These are phyloP conservation scores for Naematelia encephala DNA, from an alignment of 768 basidiomycete species.

Conservation along the genomic window DNA sequence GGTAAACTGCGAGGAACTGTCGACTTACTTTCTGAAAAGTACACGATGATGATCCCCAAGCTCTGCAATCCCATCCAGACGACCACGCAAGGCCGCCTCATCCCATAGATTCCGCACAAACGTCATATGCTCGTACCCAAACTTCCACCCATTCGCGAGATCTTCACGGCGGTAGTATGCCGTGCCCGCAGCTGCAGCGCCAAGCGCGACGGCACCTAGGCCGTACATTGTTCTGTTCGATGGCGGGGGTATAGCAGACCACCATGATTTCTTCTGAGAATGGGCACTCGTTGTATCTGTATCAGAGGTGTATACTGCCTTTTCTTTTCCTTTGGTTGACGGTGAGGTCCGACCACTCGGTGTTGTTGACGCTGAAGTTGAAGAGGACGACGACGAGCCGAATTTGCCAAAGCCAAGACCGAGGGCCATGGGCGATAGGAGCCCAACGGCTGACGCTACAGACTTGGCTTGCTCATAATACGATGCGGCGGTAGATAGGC, in stretches of 20 bases:
- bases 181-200: constrained; percentile 77
- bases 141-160: constrained; percentile 64
- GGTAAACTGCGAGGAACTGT: too few relatives aligned
- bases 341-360: neutral
- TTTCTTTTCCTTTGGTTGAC: constrained; percentile 13
- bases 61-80: constrained; percentile 63
- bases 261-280: constrained; percentile 13
- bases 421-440: constrained; percentile 57
- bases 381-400: constrained; percentile 17
- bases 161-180: constrained; percentile 80
- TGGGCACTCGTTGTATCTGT: neutral
- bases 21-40: constrained; percentile 44
- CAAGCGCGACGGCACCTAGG: constrained; percentile 70
- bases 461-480: constrained; percentile 66
- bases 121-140: constrained; percentile 83
- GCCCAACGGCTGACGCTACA: constrained; percentile 58
- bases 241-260: constrained; percentile 22
- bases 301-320: neutral
- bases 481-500: constrained; percentile 68
- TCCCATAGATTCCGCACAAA: constrained; percentile 86
- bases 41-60: constrained; percentile 57
- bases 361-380: neutral
- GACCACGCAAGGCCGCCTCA: constrained; percentile 59
- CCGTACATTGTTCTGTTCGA: constrained; percentile 27
- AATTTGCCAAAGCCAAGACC: constrained; percentile 41